These are phyloP conservation scores for Alternaria solani DNA, from an alignment of 2,329 filamentous ascomycete genomes.

Conservation along the genomic window DNA sequence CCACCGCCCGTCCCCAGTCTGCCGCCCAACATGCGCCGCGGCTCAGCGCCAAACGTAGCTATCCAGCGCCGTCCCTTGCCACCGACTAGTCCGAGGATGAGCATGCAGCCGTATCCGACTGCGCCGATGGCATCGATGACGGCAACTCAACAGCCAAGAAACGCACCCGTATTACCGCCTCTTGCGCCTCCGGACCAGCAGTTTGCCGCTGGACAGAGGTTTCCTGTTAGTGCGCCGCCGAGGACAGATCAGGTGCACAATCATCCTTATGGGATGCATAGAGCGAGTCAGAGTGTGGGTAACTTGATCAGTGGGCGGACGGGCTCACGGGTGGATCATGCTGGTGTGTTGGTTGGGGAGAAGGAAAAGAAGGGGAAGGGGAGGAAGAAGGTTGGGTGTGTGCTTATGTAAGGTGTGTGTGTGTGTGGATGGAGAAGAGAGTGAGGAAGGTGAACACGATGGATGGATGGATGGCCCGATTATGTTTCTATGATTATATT, in stretches of 20 bases:
- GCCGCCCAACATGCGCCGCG: constrained; percentile 29
- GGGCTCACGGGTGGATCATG: constrained; percentile 1
- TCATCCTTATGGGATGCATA: not conserved
- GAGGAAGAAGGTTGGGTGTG: constrained; percentile 30
- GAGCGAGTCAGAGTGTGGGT: not conserved
- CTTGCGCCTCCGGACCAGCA: constrained; percentile 19
- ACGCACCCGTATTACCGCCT: constrained; percentile 17
- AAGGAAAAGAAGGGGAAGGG: constrained; percentile 11
- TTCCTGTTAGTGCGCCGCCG: constrained; percentile 31
- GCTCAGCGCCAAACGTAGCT: constrained; percentile 33
- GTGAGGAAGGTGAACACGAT: not conserved
- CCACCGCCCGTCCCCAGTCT: constrained; percentile 31
- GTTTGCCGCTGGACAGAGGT: constrained; percentile 1
- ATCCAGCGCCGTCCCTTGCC: constrained; percentile 23
- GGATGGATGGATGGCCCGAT: not conserved
- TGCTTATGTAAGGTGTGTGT: constrained; percentile 25
- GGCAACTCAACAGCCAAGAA: constrained; percentile 7
- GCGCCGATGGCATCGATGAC: not conserved
- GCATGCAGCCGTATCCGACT: constrained; percentile 11
- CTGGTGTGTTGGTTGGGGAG: not conserved
- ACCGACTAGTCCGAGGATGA: constrained; percentile 13
- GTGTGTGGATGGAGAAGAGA: not conserved
- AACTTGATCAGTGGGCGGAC: constrained; percentile 5
- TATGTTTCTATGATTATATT: constrained; percentile 6
- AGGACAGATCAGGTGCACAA: constrained; percentile 7